Percentiles rank a stretch among this genome's conserved stretches.
Conservation (phyloP, 164 flowering plant species). For the Magnolia kwangsiensis region DNA sequence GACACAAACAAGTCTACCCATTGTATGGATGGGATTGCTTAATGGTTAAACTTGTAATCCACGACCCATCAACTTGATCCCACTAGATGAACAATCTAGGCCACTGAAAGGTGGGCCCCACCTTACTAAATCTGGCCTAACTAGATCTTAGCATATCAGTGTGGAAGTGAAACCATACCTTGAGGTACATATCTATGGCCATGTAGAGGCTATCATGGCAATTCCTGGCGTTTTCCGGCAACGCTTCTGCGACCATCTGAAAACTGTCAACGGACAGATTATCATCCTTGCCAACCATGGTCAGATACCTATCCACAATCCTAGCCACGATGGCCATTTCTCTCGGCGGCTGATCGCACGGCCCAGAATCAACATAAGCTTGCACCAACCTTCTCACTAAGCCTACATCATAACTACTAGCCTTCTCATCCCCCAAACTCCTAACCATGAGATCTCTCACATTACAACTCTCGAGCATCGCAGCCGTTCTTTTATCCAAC, state of each 20-base stretch:
- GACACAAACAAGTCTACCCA: too few species aligned
- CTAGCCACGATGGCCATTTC: constrained; percentile 26
- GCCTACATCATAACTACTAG: constrained; percentile 24
- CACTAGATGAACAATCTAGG: too few species aligned
- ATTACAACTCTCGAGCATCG: constrained; percentile 28
- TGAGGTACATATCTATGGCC: constrained; percentile 55
- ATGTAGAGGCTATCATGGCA: constrained; percentile 43
- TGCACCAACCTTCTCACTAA: constrained; percentile 30
- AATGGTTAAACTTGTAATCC: too few species aligned
- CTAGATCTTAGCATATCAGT: background rate
- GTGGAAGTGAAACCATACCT: constrained; percentile 32
- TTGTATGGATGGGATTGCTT: too few species aligned
- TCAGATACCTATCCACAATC: constrained; percentile 40
- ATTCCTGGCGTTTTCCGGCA: constrained; percentile 37
- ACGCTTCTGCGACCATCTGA: constrained; percentile 34
- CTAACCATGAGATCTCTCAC: constrained; percentile 36
- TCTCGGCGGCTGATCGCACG: constrained; percentile 12
- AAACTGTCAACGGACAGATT: constrained; percentile 28
- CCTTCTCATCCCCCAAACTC: constrained; percentile 19
- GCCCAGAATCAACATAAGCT: constrained; percentile 20
- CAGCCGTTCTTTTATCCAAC: constrained; percentile 33
- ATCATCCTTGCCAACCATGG: constrained; percentile 29
- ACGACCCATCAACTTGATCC: too few species aligned
- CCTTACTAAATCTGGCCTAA: too few species aligned
- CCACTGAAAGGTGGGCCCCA: too few species aligned